Evolutionary conservation across 108 stramenopile species (phyloP), one percentile per base, ranked within the genome.

Genomic region (Cyclotella choctawhatcheeana): DNA sequence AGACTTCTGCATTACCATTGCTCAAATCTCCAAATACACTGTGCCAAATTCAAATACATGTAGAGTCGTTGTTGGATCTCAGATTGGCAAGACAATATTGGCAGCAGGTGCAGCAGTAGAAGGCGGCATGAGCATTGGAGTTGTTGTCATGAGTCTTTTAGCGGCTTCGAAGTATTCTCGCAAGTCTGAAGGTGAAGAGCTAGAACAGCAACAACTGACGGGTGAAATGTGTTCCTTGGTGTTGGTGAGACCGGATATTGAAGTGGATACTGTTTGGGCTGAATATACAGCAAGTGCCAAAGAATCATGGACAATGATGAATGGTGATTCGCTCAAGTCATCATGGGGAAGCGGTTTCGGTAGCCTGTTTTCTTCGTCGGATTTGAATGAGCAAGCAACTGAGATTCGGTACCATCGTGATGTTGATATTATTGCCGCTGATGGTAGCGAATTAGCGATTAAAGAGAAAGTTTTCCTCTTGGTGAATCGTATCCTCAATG

Each of bases 401-500:
- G 82, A 81, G 34, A 76, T 85, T 60, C 83, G 93, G 26, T 87
- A 89, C 51, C 71, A 82, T 21, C 69, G 85, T 20, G 90, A 92
- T 56, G 54, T 70, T 21, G 93, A 94, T 67, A 94, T 94, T 58
- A 76, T 92, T n/a, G 63, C 76, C 37, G 81, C 86, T 0, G 85
- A 82, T 53, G 88, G 89, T 65, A 69, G 69, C 22, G 93, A 94
- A 73, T 68, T 94, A 55, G 77, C 89, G 47, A 85, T 87, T 27
- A 58, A 47, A 3, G 93, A 94, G 20, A 94, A 94, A 73, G 88
- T 94, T 10, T 77, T 92, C 34, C 53, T 94, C 12, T 52, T 94
- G 13, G 93, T 88, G 21, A 85, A 85, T 58, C 74, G 91, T 17
- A 83, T 81, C 52, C 64, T 94, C 55, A 94, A 89, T 56, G 91